These are phyloP conservation scores for Geum urbanum DNA, from an alignment of 306 rosid species.

Conservation along the genomic window DNA sequence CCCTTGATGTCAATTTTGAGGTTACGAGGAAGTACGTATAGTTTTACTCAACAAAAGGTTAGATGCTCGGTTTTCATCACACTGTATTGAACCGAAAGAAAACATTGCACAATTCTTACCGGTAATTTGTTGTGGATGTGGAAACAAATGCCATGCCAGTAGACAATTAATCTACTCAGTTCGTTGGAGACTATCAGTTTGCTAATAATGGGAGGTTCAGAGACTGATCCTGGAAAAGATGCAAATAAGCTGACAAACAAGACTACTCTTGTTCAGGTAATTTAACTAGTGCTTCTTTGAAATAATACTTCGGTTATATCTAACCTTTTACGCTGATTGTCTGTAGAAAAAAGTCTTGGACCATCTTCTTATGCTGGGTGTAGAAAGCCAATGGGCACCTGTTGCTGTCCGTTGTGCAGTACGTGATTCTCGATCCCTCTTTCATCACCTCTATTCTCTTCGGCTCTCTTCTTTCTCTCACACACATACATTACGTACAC, in stretches of 20 bases:
- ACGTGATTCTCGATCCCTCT: constrained; percentile 20
- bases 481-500: not conserved
- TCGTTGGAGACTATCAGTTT: constrained; percentile 74
- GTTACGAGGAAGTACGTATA: constrained; percentile 65
- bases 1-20: constrained; percentile 69
- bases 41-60: constrained; percentile 93
- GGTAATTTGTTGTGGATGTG: constrained; percentile 41
- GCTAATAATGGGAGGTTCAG: constrained; percentile 66
- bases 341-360: constrained; percentile 77
- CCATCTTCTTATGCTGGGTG: constrained; percentile 71
- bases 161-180: constrained; percentile 90
- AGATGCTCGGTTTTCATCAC: constrained; percentile 41
- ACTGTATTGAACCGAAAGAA: constrained; percentile 8
- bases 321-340: constrained; percentile 28
- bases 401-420: constrained; percentile 76
- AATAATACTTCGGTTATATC: constrained; percentile 24
- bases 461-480: not conserved
- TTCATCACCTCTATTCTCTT: not conserved
- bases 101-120: constrained; percentile 33
- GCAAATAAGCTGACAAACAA: constrained; percentile 67
- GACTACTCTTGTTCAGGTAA: constrained; percentile 81
- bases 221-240: constrained; percentile 73
- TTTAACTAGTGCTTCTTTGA: constrained; percentile 21
- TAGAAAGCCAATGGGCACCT: constrained; percentile 96
- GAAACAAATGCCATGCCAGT: constrained; percentile 68